Percentiles rank a stretch among this genome's conserved stretches.
phyloP scores from a whole-genome alignment of 495 filamentous ascomycete species.

The Endocarpon pusillum region DNA sequence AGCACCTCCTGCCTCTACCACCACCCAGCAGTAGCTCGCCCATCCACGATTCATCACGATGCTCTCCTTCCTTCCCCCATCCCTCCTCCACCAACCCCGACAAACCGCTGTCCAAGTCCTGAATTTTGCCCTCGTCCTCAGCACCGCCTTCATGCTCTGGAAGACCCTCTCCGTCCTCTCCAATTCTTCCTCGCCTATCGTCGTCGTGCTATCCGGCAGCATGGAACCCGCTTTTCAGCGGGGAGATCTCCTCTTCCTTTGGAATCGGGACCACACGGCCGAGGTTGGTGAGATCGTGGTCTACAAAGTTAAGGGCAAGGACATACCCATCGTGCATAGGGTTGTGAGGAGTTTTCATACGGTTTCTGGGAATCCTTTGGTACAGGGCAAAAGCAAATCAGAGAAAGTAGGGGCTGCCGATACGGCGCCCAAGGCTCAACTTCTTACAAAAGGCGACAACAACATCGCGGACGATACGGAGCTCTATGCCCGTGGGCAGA shows the following conservation, averaged over 20 bases:
- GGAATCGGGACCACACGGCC: constrained; percentile 60
- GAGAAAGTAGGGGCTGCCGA: no score
- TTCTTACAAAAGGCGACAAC: constrained; percentile 98
- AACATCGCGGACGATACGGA: constrained; percentile 89
- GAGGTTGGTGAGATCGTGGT: constrained; percentile 82
- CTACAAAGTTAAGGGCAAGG: constrained; percentile 82
- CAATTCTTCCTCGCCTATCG: constrained; percentile 81
- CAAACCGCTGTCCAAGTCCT: constrained; percentile 77
- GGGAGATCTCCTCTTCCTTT: constrained; percentile 82
- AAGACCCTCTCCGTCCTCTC: constrained; percentile 79
- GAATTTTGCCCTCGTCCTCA: constrained; percentile 88
- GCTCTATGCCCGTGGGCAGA: constrained; percentile 72
- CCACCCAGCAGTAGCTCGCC: neutral
- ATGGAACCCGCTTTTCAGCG: constrained; percentile 98
- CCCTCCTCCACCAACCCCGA: constrained; percentile 51
- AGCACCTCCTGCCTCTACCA: neutral
- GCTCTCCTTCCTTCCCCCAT: constrained; percentile 47
- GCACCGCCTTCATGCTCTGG: constrained; percentile 97
- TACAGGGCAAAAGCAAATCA: no score
- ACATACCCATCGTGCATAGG: constrained; percentile 88
- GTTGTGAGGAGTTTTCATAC: constrained; percentile 53
- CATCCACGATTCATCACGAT: constrained; percentile 28
- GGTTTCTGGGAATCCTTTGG: constrained; percentile 25
- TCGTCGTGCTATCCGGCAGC: constrained; percentile 82
- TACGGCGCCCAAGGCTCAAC: constrained; percentile 27